Base-by-base conservation (phyloP, 805 yeast genomes). In the Metschnikowia santaceciliae region DNA sequence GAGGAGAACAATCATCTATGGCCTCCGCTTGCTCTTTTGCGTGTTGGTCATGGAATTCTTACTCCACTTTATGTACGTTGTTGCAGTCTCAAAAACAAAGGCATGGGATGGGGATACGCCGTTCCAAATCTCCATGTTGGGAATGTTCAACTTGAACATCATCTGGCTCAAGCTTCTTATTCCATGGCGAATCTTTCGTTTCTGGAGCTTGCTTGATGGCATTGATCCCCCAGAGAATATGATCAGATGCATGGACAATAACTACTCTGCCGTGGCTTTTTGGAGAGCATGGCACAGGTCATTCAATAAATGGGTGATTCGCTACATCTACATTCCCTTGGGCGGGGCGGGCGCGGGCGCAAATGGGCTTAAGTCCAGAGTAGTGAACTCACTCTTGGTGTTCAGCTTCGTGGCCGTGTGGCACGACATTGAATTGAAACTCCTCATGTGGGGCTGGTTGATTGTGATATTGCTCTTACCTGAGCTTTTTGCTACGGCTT, bases 261-360 rank as follows among this genome's bases (percentile, higher is more conserved):
- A 94, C 69, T 94, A 84, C 67, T 86, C 96, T 33, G 94, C 97
- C 0, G 68, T 89, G 54, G 90, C 94, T n/a, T 94, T 94, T 66
- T 94, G 99, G 99, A 79, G 98, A 64, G 96, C 96, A 3, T 94
- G 99, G 99, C 99, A 94, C 69, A 80, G 98, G 62, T 86, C 96
- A 44, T 94, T 76, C 71, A 91, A 92, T 69, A 80, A 86, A 58
- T 94, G 97, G 96, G 86, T 88, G 33, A 79, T 88, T 23, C 77
- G 96, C 54, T 94, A 94, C 67, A 79, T 94, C 38, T 94, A 94
- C 61, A 77, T 94, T 20, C 99, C 99, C 2, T 70, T 94, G 53
- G 98, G 98, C 10, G 78, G 77, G 4, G 97, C 97, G 0, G 78
- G 77, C 3, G 97, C 97, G 0, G 60, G 58, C 42, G 46, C 48